Conservation (phyloP, 1,139 yeast species). For the Debaryomyces sp. region DNA sequence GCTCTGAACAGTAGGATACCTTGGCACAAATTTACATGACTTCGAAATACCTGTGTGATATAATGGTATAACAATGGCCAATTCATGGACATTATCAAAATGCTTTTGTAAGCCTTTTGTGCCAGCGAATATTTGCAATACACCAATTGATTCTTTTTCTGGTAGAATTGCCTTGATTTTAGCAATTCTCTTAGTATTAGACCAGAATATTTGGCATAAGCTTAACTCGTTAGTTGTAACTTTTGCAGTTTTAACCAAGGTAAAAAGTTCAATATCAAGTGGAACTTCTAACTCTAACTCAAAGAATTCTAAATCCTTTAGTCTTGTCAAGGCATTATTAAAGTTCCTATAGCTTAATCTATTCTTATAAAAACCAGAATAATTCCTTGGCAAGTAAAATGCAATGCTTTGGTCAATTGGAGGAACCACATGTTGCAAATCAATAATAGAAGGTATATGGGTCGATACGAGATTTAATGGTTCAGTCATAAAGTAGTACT, state of each 20-base stretch:
- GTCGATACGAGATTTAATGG: slow-evolving; percentile 80
- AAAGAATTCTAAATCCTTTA: slow-evolving; percentile 74
- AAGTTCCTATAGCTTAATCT: slow-evolving; percentile 63
- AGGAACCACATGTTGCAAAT: slow-evolving; percentile 84
- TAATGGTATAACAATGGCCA: slow-evolving; percentile 77
- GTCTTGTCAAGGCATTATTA: slow-evolving; percentile 74
- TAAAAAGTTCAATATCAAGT: slow-evolving; percentile 62
- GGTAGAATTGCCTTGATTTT: slow-evolving; percentile 84
- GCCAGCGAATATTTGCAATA: slow-evolving; percentile 76
- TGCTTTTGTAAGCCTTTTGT: slow-evolving; percentile 63
- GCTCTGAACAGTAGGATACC: slow-evolving; percentile 72
- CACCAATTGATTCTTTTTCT: slow-evolving; percentile 65
- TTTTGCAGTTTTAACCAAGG: slow-evolving; percentile 55
- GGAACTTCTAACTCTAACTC: slow-evolving; percentile 80
- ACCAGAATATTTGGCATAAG: slow-evolving; percentile 78
- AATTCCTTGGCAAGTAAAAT: slow-evolving; percentile 78
- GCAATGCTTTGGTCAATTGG: slow-evolving; percentile 80
- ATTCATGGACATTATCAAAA: slow-evolving; percentile 63
- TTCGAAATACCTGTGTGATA: slow-evolving; percentile 70
- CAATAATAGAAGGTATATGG: slow-evolving; percentile 79
- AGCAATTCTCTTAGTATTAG: slow-evolving; percentile 62
- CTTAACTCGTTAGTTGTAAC: slow-evolving; percentile 56
- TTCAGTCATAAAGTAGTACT: slow-evolving; percentile 73
- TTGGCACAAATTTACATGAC: slow-evolving; percentile 61
- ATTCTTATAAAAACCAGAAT: slow-evolving; percentile 74